Percentiles rank a stretch among this genome's conserved stretches.
phyloP scores from a whole-genome alignment of 2,329 filamentous ascomycete genomes.

The Chaetomium olivaceum region DNA sequence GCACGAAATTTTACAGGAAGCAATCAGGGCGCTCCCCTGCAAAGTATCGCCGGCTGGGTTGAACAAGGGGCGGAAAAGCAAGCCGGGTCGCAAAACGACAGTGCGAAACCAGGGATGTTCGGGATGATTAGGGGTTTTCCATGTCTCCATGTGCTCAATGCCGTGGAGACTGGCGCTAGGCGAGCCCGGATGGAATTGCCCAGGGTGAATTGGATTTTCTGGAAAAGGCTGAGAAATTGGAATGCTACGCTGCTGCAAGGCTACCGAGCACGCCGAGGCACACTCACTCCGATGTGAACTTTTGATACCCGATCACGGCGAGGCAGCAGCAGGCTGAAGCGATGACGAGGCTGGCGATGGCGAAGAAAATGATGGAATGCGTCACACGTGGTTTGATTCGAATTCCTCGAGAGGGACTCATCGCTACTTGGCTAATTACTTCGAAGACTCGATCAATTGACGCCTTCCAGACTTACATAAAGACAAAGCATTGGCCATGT shows the following conservation, averaged over 20 bases:
- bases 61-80: slow-evolving; percentile 27
- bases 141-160: slow-evolving; percentile 22
- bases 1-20: slow-evolving; percentile 9
- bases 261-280: slow-evolving; percentile 25
- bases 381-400: not conserved
- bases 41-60: not conserved
- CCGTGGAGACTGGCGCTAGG: slow-evolving; percentile 18
- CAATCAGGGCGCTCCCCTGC: slow-evolving; percentile 17
- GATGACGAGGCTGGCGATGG: not conserved
- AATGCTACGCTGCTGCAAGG: slow-evolving; percentile 31
- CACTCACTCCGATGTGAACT: slow-evolving; percentile 23
- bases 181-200: slow-evolving; percentile 14
- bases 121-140: slow-evolving; percentile 13
- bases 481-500: slow-evolving; percentile 22
- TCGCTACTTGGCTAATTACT: not conserved
- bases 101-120: slow-evolving; percentile 18
- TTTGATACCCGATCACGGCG: slow-evolving; percentile 22
- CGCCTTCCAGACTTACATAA: not conserved
- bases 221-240: slow-evolving; percentile 21
- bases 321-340: slow-evolving; percentile 26
- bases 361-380: not conserved
- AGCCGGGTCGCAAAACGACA: slow-evolving; percentile 20
- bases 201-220: slow-evolving; percentile 16
- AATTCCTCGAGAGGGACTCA: not conserved
- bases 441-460: not conserved